Evolutionary conservation across 768 basidiomycete genomes (phyloP).

Genomic region (Boletus pseudopeckii): DNA sequence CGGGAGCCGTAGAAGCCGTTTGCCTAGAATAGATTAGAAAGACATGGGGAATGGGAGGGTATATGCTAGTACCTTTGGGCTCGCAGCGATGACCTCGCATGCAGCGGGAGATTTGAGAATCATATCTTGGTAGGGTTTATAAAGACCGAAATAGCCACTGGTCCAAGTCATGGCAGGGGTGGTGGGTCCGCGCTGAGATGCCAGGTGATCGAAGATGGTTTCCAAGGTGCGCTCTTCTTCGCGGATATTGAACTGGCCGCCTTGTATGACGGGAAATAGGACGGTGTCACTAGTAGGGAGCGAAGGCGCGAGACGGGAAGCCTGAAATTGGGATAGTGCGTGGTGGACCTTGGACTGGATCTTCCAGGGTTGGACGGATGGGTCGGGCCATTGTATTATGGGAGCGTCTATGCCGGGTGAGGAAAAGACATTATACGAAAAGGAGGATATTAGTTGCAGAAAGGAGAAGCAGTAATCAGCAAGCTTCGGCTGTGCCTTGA

Average conservation of each 20-base stretch:
- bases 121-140: conserved; percentile 71
- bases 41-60: not conserved
- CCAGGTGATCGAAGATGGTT: conserved; percentile 54
- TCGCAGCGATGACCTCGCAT: conserved; percentile 77
- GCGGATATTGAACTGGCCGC: conserved; percentile 79
- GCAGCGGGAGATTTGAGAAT: conserved; percentile 57
- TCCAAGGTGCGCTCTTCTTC: conserved; percentile 74
- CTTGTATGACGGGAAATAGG: conserved; percentile 83
- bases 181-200: conserved; percentile 17
- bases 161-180: conserved; percentile 75
- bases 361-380: conserved; percentile 60
- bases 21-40: conserved; percentile 49
- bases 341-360: conserved; percentile 59
- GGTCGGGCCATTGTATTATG: conserved; percentile 63
- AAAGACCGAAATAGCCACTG: conserved; percentile 92
- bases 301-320: conserved; percentile 27
- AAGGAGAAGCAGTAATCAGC: conserved; percentile 86
- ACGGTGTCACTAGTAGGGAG: conserved; percentile 38
- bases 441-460: conserved; percentile 59
- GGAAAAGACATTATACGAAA: conserved; percentile 55
- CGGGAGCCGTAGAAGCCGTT: conserved; percentile 92
- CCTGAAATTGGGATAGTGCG: conserved; percentile 61
- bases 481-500: conserved; percentile 55
- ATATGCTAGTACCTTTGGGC: conserved; percentile 63
- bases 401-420: conserved; percentile 44